Evolutionary conservation across 352 stramenopile genomes (phyloP).

Genomic region (Phytopythium litorale): DNA sequence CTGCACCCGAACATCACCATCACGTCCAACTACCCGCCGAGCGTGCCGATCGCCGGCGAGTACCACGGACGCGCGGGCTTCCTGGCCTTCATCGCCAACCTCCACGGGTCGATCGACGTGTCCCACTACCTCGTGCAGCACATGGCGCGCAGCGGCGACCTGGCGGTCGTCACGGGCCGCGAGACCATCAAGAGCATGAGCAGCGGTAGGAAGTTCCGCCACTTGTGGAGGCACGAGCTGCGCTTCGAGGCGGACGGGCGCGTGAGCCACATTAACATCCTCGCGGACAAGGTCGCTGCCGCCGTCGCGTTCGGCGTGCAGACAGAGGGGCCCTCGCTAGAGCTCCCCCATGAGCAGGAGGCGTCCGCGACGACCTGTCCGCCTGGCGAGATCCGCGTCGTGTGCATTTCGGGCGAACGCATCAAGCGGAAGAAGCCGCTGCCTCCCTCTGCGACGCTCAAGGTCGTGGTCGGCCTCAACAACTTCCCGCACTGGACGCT

Average conservation of each 20-base stretch:
- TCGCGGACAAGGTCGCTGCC: constrained; percentile 77
- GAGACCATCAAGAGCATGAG: constrained; percentile 67
- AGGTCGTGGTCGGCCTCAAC: constrained; percentile 67
- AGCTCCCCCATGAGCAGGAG: constrained; percentile 64
- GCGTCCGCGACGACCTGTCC: constrained; percentile 55
- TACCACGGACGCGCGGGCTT: constrained; percentile 62
- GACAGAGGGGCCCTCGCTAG: constrained; percentile 48
- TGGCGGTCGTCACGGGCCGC: constrained; percentile 73
- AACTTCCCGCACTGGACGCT: constrained; percentile 64
- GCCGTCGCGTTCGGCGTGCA: constrained; percentile 72
- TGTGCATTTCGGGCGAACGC: constrained; percentile 64
- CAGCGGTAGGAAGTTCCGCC: constrained; percentile 71
- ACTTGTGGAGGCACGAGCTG: constrained; percentile 83
- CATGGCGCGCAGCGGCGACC: constrained; percentile 61
- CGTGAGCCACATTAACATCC: constrained; percentile 83
- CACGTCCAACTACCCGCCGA: constrained; percentile 74
- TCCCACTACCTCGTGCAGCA: constrained; percentile 66
- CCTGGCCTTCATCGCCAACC: constrained; percentile 65
- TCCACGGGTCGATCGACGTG: constrained; percentile 70
- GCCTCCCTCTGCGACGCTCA: constrained; percentile 35
- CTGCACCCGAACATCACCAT: constrained; percentile 74
- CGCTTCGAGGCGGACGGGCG: constrained; percentile 75
- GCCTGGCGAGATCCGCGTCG: constrained; percentile 74
- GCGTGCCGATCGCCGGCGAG: constrained; percentile 61
- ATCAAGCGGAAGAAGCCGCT: constrained; percentile 50